Evolutionary conservation across 2,329 filamentous ascomycete species (phyloP), one percentile per base, ranked within the genome.

Genomic region (Aspergillus unguis): DNA sequence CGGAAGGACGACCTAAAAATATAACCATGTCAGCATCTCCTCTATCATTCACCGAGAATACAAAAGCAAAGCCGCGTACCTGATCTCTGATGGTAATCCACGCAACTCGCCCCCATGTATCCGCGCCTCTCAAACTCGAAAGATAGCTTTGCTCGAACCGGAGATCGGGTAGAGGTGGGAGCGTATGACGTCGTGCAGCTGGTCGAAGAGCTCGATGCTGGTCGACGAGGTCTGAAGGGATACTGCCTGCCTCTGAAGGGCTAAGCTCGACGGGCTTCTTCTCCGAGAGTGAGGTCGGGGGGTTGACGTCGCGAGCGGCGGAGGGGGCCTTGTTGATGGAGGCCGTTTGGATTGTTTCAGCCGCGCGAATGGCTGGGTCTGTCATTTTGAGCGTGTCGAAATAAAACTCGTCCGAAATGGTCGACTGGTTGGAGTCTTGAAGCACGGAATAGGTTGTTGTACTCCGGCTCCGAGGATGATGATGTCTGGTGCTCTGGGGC

Each of bases 101-200:
- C 6, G 83, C 80, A 31, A 99, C 83, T 69, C 84, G 84, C 76
- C 87, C 86, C 85, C 86, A 92, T 26, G 84, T 85, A 60, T 94
- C 83, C 33, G 91, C 90, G 51, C 84, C 80, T 59, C 86, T 83
- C 62, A 99, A 88, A 74, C 91, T 95, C 63, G 88, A 87, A 50
- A 99, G 81, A 72, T 99, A 99, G 79, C 92, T 96, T 80, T 99
- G 94, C 76, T 99, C 94, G 74, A 97, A 97, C 40, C 94, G 84
- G 60, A 99, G 77, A 75, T 99, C 94, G 3, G 85, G 85, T 43
- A 87, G 69, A 3, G 84, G 84, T 43, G 92, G 91, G 66, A 96
- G 81, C n/a, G 67, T 69, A 31, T 70, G 64, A 10, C 70, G 69
- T 11, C 74, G 69, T 9, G 67, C 60, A 3, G 67, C 52, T 3